Percentiles rank a stretch among this genome's conserved stretches.
Evolutionary conservation across 768 basidiomycete species (phyloP).

Genomic region (Pleurotus djamor): DNA sequence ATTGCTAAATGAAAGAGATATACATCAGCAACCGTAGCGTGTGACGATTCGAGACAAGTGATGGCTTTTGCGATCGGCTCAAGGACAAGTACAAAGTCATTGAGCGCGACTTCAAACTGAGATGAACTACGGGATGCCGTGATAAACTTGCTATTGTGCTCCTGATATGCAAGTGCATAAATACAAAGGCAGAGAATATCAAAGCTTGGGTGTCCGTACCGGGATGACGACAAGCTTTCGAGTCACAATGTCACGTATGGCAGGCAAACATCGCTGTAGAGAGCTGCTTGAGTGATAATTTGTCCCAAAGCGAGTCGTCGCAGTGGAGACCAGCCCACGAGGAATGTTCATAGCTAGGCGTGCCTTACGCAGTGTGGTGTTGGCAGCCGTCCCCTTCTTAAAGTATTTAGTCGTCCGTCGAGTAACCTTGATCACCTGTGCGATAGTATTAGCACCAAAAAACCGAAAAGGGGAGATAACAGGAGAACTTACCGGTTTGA

Average conservation of each 20-base stretch:
- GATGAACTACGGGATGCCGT: background rate
- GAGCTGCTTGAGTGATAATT: background rate
- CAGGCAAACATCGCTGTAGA: background rate
- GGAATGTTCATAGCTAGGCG: background rate
- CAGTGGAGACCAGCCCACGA: background rate
- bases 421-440: constrained; percentile 2
- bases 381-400: constrained; percentile 13
- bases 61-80: constrained; percentile 22
- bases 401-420: constrained; percentile 6
- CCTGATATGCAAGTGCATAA: too few relatives aligned
- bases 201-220: too few relatives aligned
- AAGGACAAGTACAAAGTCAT: constrained; percentile 20
- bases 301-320: constrained; percentile 9
- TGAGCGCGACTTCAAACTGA: constrained; percentile 18
- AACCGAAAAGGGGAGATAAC: background rate
- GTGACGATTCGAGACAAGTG: constrained; percentile 26
- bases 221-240: too few relatives aligned
- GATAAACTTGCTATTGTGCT: too few relatives aligned
- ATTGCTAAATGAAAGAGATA: constrained; percentile 33
- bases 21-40: constrained; percentile 24
- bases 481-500: constrained; percentile 10
- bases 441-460: background rate
- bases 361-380: constrained; percentile 1
- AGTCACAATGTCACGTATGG: background rate
- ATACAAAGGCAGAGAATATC: too few relatives aligned